Percentiles rank a stretch among this genome's conserved stretches.
These are phyloP conservation scores for Fagus sylvatica DNA, from an alignment of 306 rosid species.

Conservation along the genomic window DNA sequence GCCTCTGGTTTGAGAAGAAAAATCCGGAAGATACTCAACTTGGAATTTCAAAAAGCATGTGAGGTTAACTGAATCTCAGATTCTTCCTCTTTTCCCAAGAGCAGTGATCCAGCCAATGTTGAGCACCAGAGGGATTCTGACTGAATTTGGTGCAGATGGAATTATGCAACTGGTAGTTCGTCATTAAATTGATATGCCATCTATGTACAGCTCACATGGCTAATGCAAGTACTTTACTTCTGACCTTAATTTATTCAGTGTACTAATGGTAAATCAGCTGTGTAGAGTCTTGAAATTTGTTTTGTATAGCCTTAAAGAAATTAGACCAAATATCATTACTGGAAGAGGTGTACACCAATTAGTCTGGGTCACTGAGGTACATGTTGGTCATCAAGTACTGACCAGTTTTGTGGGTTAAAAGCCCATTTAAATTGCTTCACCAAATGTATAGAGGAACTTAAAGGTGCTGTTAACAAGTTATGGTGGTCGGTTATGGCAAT, in stretches of 20 bases:
- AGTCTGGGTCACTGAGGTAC: neutral
- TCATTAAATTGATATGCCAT: slow-evolving; percentile 9
- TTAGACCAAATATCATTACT: slow-evolving; percentile 3
- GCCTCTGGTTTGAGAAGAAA: slow-evolving; percentile 82
- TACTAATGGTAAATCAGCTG: slow-evolving; percentile 7
- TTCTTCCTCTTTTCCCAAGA: slow-evolving; percentile 28
- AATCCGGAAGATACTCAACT: slow-evolving; percentile 55
- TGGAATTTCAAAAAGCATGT: slow-evolving; percentile 48
- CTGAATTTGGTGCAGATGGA: slow-evolving; percentile 21
- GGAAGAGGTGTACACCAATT: neutral
- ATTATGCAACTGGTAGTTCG: neutral
- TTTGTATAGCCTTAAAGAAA: slow-evolving; percentile 17
- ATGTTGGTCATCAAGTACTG: slow-evolving; percentile 1
- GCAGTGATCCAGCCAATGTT: slow-evolving; percentile 9
- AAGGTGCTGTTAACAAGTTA: neutral
- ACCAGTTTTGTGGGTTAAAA: slow-evolving; percentile 21
- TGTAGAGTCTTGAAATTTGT: slow-evolving; percentile 4
- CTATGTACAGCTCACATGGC: slow-evolving; percentile 26
- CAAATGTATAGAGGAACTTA: slow-evolving; percentile 18
- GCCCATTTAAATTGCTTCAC: neutral
- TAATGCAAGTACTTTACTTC: slow-evolving; percentile 2
- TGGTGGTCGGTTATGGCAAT: neutral
- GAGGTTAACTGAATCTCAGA: slow-evolving; percentile 9
- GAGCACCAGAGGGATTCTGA: slow-evolving; percentile 5
- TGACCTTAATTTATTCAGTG: neutral